These are phyloP conservation scores for Vigna unguiculata DNA, from an alignment of 306 rosid species.

Conservation along the genomic window DNA sequence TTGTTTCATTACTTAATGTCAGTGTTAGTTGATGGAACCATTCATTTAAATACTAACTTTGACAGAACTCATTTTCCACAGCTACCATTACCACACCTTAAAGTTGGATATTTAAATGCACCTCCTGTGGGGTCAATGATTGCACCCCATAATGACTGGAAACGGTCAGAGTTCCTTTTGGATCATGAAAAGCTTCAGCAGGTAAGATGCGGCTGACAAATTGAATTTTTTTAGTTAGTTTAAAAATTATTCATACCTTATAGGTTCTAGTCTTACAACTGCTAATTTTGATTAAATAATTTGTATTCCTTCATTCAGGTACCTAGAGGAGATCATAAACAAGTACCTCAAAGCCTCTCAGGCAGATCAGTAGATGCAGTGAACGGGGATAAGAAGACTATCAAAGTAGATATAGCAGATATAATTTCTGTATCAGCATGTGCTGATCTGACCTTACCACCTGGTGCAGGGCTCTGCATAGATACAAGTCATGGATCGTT, in stretches of 20 bases:
- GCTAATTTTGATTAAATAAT: constrained; percentile 29
- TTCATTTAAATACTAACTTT: constrained; percentile 38
- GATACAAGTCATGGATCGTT: constrained; percentile 81
- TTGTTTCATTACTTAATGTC: constrained; percentile 16
- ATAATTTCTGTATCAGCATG: constrained; percentile 91
- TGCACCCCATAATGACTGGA: constrained; percentile 98
- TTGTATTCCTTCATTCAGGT: constrained; percentile 53
- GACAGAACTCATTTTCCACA: constrained; percentile 55
- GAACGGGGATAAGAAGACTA: constrained; percentile 65
- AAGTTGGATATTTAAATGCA: constrained; percentile 90
- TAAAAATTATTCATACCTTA: constrained; percentile 6
- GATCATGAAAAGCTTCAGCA: constrained; percentile 91
- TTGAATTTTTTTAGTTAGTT: constrained; percentile 37
- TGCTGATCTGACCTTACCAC: constrained; percentile 95
- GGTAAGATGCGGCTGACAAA: constrained; percentile 55
- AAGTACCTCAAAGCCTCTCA: constrained; percentile 56
- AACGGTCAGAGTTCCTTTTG: constrained; percentile 83
- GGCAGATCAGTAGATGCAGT: constrained; percentile 63
- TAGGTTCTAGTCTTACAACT: constrained; percentile 28
- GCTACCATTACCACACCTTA: constrained; percentile 95
- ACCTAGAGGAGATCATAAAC: constrained; percentile 66
- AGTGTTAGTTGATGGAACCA: constrained; percentile 39
- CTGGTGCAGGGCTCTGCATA: constrained; percentile 97
- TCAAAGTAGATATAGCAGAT: constrained; percentile 87
- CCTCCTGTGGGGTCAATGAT: constrained; percentile 80